Conservation (phyloP, 345 rosid genomes). For the Hibiscus mutabilis region DNA sequence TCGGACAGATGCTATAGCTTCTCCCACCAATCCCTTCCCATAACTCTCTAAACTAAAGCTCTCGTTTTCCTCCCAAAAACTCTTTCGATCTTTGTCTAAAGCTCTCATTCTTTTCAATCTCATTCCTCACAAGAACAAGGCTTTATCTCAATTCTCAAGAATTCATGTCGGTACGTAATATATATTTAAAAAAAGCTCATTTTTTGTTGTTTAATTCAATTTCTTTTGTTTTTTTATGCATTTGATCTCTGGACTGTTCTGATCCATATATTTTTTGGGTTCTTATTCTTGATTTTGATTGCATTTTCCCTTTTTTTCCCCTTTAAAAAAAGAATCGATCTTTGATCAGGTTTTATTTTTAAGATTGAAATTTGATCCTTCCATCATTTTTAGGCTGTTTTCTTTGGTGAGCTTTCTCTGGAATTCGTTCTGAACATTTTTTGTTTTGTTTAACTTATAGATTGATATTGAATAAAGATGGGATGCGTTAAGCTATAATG, state of each 20-base stretch:
- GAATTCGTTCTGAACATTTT: neutral
- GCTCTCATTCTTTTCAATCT: slow-evolving; percentile 1
- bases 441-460: neutral
- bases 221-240: neutral
- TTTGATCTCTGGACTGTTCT: slow-evolving; percentile 17
- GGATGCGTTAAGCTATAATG: neutral
- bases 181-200: neutral
- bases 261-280: neutral
- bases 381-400: neutral
- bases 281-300: neutral
- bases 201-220: neutral
- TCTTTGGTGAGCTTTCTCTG: neutral
- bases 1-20: neutral
- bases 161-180: slow-evolving; percentile 62
- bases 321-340: neutral
- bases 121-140: neutral
- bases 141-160: slow-evolving; percentile 12
- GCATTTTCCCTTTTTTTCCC: neutral
- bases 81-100: neutral
- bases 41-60: slow-evolving; percentile 23
- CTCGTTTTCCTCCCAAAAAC: neutral
- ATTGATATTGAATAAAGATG: neutral
- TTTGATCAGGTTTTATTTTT: neutral
- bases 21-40: neutral
- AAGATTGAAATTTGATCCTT: no score